Evolutionary conservation across 176 grass and related monocot species (phyloP).

Genomic region (Oryza glumipatula): DNA sequence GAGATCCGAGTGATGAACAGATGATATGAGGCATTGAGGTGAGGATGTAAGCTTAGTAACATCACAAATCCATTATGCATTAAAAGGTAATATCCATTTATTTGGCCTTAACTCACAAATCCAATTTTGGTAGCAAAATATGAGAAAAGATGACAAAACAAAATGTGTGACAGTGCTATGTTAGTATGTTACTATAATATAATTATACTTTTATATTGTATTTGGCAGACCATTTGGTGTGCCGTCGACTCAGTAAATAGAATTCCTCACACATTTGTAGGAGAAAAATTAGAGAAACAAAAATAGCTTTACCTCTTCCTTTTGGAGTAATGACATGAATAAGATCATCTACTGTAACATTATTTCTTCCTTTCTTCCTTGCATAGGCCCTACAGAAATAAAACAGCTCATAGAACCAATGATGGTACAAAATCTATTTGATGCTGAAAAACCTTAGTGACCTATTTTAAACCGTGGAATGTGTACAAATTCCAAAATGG

Average conservation of each 20-base stretch:
- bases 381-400: slow-evolving; percentile 67
- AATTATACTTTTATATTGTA: slow-evolving; percentile 1
- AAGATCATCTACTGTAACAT: slow-evolving; percentile 96
- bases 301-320: slow-evolving; percentile 77
- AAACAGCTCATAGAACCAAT: not conserved
- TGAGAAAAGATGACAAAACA: not conserved
- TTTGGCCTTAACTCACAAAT: not conserved
- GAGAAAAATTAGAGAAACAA: slow-evolving; percentile 23
- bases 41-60: not conserved
- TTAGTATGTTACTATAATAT: not conserved
- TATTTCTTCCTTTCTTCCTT: slow-evolving; percentile 98
- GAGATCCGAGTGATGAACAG: not conserved
- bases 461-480: slow-evolving; percentile 11
- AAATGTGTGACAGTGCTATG: not conserved
- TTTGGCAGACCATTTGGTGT: not conserved
- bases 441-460: not conserved
- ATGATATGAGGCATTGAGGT: not conserved
- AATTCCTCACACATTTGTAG: not conserved
- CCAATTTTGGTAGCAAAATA: not conserved
- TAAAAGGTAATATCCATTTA: not conserved
- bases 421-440: not conserved
- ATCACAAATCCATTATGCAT: not conserved
- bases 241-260: slow-evolving; percentile 2
- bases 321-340: slow-evolving; percentile 94
- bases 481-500: slow-evolving; percentile 23